A percentile compares a stretch with the other conserved stretches of the same genome.
phyloP scores from a whole-genome alignment of 352 stramenopile species.

The Lagenidium sp. region DNA sequence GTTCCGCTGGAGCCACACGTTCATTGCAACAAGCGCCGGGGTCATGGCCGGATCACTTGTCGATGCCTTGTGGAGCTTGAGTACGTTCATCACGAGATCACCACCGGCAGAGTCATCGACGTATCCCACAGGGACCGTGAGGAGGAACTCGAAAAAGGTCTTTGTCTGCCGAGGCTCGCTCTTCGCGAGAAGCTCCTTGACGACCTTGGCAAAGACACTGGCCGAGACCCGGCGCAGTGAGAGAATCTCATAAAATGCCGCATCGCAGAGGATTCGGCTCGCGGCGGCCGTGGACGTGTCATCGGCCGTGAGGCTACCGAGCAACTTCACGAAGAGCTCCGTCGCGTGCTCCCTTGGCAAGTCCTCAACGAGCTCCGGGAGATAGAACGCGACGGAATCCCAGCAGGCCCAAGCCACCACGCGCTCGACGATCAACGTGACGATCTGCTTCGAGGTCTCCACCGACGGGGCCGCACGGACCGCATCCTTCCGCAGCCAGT shows the following conservation, averaged over 20 bases:
- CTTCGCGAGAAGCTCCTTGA: background rate
- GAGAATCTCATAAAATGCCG: constrained; percentile 75
- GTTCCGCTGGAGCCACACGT: constrained; percentile 16
- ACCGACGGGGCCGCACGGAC: constrained; percentile 10
- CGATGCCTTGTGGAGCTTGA: too few relatives aligned
- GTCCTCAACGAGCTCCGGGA: constrained; percentile 49
- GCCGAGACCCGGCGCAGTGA: constrained; percentile 32
- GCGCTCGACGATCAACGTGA: constrained; percentile 44
- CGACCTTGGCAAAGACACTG: constrained; percentile 14
- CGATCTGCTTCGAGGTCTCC: constrained; percentile 6
- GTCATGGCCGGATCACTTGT: background rate
- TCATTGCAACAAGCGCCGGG: constrained; percentile 17
- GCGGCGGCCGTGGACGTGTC: constrained; percentile 4
- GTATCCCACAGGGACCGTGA: constrained; percentile 10
- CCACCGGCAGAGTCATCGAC: background rate
- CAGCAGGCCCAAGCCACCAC: constrained; percentile 56
- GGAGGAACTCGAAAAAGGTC: constrained; percentile 9
- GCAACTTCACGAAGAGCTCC: constrained; percentile 6
- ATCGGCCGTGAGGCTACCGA: constrained; percentile 5
- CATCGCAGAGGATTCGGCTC: constrained; percentile 47
- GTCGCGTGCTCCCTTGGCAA: constrained; percentile 7
- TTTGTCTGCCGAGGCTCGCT: too few relatives aligned
- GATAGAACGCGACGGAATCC: constrained; percentile 59
- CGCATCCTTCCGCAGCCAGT: constrained; percentile 30
- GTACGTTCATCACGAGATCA: too few relatives aligned